Conservation (phyloP, 2,329 filamentous ascomycete genomes). For the Penicillium sp. region DNA sequence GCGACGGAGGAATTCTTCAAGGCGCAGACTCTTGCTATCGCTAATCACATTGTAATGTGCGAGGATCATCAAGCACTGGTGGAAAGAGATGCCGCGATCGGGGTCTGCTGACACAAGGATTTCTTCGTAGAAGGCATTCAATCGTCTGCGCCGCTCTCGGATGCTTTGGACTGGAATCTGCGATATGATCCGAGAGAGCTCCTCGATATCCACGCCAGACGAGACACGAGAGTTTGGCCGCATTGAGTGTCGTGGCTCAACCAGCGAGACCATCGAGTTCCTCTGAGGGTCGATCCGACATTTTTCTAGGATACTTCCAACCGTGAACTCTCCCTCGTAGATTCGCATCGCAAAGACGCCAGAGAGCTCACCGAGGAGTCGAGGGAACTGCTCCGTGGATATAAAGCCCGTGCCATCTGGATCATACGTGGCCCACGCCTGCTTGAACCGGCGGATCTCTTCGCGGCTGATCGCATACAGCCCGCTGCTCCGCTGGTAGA, state of each 20-base stretch:
- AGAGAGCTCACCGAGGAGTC: constrained; percentile 81
- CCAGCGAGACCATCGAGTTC: constrained; percentile 19
- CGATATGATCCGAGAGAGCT: constrained; percentile 70
- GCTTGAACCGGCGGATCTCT: constrained; percentile 94
- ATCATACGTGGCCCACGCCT: constrained; percentile 95
- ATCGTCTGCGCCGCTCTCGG: constrained; percentile 70
- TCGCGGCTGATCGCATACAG: constrained; percentile 86
- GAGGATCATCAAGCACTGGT: constrained; percentile 87
- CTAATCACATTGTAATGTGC: constrained; percentile 99
- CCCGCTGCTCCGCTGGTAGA: constrained; percentile 95
- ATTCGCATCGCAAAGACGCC: constrained; percentile 97
- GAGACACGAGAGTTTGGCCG: constrained; percentile 39
- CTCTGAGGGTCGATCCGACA: constrained; percentile 59
- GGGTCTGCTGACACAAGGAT: constrained; percentile 90
- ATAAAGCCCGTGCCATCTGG: constrained; percentile 90
- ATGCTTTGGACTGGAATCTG: constrained; percentile 74
- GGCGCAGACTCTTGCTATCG: constrained; percentile 89
- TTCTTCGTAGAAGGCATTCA: constrained; percentile 97
- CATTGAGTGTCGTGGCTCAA: constrained; percentile 16
- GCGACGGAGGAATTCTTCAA: constrained; percentile 92
- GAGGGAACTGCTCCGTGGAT: constrained; percentile 81
- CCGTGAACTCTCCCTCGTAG: constrained; percentile 86
- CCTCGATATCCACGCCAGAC: constrained; percentile 68
- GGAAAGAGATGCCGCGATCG: constrained; percentile 87
- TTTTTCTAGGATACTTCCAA: constrained; percentile 82